Conservation (phyloP, 2,329 filamentous ascomycete genomes). For the Colletotrichum navitas region DNA sequence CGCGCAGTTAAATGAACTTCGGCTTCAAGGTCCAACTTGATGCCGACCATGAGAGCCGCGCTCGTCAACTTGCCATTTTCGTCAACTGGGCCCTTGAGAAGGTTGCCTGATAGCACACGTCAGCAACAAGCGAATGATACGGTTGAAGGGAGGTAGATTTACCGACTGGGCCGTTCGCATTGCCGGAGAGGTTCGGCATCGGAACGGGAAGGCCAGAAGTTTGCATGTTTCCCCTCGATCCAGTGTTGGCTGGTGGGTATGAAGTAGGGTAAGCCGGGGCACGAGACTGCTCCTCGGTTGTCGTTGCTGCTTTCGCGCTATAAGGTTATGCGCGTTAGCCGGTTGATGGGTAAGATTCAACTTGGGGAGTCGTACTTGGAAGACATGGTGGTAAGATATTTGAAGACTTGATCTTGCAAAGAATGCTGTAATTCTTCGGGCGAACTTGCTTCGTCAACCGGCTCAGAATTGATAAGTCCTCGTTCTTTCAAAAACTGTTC, state of each 20-base stretch:
- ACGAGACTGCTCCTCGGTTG: constrained; percentile 21
- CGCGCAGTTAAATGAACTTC: constrained; percentile 73
- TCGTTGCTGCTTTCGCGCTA: constrained; percentile 26
- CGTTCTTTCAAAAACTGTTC: constrained; percentile 35
- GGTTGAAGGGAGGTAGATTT: constrained; percentile 17
- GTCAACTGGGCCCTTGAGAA: constrained; percentile 69
- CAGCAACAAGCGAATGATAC: background rate
- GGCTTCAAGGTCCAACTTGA: constrained; percentile 73
- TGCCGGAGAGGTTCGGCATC: constrained; percentile 54
- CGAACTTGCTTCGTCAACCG: constrained; percentile 28
- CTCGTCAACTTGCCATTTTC: constrained; percentile 69
- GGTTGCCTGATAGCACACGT: constrained; percentile 56
- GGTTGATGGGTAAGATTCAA: background rate
- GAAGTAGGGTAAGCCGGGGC: constrained; percentile 35
- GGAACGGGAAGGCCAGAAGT: constrained; percentile 34
- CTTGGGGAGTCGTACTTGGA: constrained; percentile 17
- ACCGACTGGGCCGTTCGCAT: constrained; percentile 50
- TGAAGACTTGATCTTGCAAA: constrained; percentile 38
- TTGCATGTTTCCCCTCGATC: constrained; percentile 23
- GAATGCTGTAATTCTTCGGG: constrained; percentile 35
- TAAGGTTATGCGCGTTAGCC: constrained; percentile 11
- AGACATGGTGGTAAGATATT: constrained; percentile 39
- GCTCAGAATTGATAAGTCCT: constrained; percentile 32
- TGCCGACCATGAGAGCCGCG: constrained; percentile 70
- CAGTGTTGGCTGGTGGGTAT: constrained; percentile 32